Percentiles rank a stretch among this genome's conserved stretches.
Conservation (phyloP, 352 stramenopile genomes). For the Pythium apleroticum region DNA sequence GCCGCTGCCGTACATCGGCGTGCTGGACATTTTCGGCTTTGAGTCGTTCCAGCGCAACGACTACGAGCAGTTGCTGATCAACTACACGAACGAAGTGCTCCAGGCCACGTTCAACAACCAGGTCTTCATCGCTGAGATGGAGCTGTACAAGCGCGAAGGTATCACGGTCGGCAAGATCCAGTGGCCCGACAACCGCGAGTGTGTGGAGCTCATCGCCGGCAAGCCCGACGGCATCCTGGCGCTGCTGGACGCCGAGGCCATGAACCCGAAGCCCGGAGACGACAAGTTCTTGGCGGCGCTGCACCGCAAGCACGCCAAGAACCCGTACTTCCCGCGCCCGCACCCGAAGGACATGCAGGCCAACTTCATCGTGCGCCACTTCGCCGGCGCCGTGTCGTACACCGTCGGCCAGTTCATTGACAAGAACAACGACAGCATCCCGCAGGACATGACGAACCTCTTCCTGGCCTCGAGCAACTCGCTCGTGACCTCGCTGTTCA, state of each 20-base stretch:
- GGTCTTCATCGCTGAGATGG: constrained; percentile 89
- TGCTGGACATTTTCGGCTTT: constrained; percentile 92
- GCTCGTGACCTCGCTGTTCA: constrained; percentile 67
- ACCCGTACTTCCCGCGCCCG: constrained; percentile 81
- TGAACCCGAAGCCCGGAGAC: constrained; percentile 89
- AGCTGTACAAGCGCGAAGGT: constrained; percentile 89
- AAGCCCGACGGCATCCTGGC: constrained; percentile 82
- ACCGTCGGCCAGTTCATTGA: constrained; percentile 89
- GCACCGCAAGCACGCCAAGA: constrained; percentile 83
- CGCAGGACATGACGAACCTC: constrained; percentile 78
- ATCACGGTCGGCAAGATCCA: constrained; percentile 89
- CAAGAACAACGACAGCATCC: constrained; percentile 92
- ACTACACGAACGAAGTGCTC: constrained; percentile 90
- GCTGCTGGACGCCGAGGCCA: constrained; percentile 85
- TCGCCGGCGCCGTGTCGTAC: constrained; percentile 89
- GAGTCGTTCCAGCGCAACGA: constrained; percentile 91
- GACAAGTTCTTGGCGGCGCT: constrained; percentile 84
- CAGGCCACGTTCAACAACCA: constrained; percentile 90
- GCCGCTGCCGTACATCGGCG: constrained; percentile 86
- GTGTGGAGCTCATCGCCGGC: constrained; percentile 85
- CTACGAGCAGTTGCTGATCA: constrained; percentile 90
- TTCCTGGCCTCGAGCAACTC: constrained; percentile 72
- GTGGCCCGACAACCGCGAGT: constrained; percentile 91
- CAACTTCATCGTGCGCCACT: constrained; percentile 90
- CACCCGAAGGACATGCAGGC: constrained; percentile 90